These are phyloP conservation scores for Amesomyces nigricolor DNA, from an alignment of 2,329 filamentous ascomycete species.

Conservation along the genomic window DNA sequence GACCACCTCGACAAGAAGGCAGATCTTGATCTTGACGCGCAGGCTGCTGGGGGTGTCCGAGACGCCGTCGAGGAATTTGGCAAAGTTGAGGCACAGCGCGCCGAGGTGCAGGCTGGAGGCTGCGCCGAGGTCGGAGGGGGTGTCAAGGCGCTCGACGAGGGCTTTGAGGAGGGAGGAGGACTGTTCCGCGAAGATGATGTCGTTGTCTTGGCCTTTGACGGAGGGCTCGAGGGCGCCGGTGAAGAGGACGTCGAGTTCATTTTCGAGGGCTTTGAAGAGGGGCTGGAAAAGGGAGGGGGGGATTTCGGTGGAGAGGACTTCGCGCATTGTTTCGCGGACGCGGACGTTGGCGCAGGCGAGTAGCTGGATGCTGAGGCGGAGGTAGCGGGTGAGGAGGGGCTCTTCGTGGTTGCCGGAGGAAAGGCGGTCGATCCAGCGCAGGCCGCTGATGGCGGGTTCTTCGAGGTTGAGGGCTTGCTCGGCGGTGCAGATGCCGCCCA, in stretches of 20 bases:
- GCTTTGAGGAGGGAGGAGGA: conserved; percentile 57
- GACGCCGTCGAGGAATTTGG: conserved; percentile 58
- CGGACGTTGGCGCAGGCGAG: conserved; percentile 59
- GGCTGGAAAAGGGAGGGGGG: conserved; percentile 56
- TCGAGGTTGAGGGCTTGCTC: conserved; percentile 53
- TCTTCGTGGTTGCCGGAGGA: conserved; percentile 56
- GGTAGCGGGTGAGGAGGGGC: conserved; percentile 53
- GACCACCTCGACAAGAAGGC: conserved; percentile 60
- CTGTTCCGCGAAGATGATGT: conserved; percentile 63
- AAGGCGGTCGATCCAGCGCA: conserved; percentile 60
- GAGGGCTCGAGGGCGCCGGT: conserved; percentile 48
- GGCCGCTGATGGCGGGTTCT: conserved; percentile 49
- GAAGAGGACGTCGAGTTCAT: conserved; percentile 59
- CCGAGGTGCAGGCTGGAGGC: conserved; percentile 60
- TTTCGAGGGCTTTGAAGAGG: conserved; percentile 59
- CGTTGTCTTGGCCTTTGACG: conserved; percentile 51
- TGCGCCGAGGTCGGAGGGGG: conserved; percentile 55
- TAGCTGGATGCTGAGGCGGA: conserved; percentile 59
- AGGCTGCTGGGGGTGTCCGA: conserved; percentile 51
- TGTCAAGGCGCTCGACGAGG: conserved; percentile 59
- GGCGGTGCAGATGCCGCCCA: conserved; percentile 60
- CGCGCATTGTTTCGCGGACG: conserved; percentile 61
- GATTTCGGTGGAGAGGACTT: conserved; percentile 60
- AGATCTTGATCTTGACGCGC: conserved; percentile 63
- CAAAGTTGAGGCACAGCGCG: conserved; percentile 58